A percentile compares a stretch with the other conserved stretches of the same genome.
phyloP scores from a whole-genome alignment of 1,139 yeast genomes.

The Taphrina deformans region DNA sequence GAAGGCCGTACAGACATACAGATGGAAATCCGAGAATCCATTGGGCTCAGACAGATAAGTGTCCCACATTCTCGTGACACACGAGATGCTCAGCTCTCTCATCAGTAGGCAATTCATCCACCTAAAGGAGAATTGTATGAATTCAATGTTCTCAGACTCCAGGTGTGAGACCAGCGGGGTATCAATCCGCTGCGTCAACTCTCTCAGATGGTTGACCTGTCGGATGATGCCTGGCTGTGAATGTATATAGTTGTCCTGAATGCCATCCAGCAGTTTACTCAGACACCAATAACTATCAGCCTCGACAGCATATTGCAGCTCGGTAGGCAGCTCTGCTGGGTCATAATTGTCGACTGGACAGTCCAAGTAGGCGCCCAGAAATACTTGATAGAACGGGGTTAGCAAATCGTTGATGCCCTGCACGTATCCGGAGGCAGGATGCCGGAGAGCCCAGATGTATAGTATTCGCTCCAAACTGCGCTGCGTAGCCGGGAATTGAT shows the following conservation, averaged over 20 bases:
- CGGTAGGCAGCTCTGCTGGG: conserved; percentile 61
- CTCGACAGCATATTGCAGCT: conserved; percentile 63
- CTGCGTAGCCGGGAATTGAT: conserved; percentile 70
- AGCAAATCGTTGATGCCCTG: conserved; percentile 96
- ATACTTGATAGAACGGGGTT: conserved; percentile 91
- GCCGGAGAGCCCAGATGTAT: conserved; percentile 94
- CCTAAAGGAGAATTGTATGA: conserved; percentile 89
- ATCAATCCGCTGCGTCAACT: conserved; percentile 78
- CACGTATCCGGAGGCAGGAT: conserved; percentile 98
- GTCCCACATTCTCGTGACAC: conserved; percentile 96
- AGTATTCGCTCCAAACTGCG: conserved; percentile 72
- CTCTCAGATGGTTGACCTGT: conserved; percentile 79
- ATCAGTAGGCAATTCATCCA: conserved; percentile 98
- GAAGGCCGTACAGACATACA: conserved; percentile 98
- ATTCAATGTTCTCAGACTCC: conserved; percentile 77
- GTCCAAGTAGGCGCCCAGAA: conserved; percentile 65
- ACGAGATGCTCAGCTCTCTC: conserved; percentile 80
- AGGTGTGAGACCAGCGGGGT: conserved; percentile 69
- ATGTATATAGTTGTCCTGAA: conserved; percentile 93
- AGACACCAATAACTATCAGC: conserved; percentile 98
- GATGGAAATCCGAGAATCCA: conserved; percentile 90
- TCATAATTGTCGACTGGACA: conserved; percentile 58
- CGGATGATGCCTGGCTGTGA: conserved; percentile 96
- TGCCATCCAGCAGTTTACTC: conserved; percentile 83
- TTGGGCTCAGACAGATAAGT: conserved; percentile 82